phyloP scores from a whole-genome alignment of 352 stramenopile species.

The Globisporangium iwayamae region DNA sequence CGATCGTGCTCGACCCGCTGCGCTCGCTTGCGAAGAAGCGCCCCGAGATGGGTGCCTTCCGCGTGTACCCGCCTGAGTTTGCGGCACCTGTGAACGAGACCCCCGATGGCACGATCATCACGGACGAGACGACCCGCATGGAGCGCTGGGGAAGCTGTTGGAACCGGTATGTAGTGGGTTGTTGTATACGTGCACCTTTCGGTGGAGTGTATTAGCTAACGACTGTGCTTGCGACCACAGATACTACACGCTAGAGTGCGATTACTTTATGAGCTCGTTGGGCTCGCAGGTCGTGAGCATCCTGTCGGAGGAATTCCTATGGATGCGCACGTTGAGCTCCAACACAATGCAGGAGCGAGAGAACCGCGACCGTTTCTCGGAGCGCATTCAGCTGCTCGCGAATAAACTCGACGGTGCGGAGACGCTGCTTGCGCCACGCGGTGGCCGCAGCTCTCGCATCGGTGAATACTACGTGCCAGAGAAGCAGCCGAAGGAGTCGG shows the following conservation, averaged over 20 bases:
- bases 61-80: constrained; percentile 97
- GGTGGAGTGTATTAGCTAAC: neutral
- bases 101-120: constrained; percentile 93
- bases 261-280: constrained; percentile 96
- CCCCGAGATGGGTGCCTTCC: constrained; percentile 96
- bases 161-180: constrained; percentile 63
- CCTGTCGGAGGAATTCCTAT: constrained; percentile 93
- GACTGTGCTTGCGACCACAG: constrained; percentile 12
- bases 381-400: constrained; percentile 83
- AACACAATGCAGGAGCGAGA: constrained; percentile 89
- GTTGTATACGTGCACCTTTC: neutral
- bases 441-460: constrained; percentile 62
- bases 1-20: constrained; percentile 97
- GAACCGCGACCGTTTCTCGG: constrained; percentile 87
- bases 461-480: constrained; percentile 86
- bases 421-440: constrained; percentile 49
- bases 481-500: constrained; percentile 69
- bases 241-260: constrained; percentile 94
- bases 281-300: constrained; percentile 90
- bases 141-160: constrained; percentile 96
- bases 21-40: constrained; percentile 91
- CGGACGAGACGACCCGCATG: constrained; percentile 89
- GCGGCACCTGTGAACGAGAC: constrained; percentile 91
- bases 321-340: constrained; percentile 89
- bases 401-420: constrained; percentile 84